Conservation (phyloP, 345 rosid genomes). For the Citrus reticulata region DNA sequence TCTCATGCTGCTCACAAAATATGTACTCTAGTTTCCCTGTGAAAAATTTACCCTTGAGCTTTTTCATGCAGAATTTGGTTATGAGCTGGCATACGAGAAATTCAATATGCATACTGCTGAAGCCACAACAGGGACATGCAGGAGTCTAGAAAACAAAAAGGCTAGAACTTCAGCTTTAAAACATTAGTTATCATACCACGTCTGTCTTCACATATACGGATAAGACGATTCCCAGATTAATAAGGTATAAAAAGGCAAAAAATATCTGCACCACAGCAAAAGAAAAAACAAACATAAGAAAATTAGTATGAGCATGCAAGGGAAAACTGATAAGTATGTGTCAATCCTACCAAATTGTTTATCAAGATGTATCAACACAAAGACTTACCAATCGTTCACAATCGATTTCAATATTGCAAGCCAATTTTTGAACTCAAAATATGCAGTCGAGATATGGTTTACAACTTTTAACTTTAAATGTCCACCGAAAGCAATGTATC, state of each 20-base stretch:
- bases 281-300: background rate
- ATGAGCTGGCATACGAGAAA: background rate
- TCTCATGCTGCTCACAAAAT: background rate
- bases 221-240: slow-evolving; percentile 67
- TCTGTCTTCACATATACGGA: slow-evolving; percentile 70
- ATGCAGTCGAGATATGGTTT: background rate
- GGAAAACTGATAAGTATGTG: background rate
- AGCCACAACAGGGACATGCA: background rate
- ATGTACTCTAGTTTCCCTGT: background rate
- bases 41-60: background rate
- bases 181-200: slow-evolving; percentile 46
- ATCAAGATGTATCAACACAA: background rate
- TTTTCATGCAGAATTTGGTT: background rate
- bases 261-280: slow-evolving; percentile 53
- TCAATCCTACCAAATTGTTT: background rate
- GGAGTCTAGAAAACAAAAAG: background rate
- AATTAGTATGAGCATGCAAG: background rate
- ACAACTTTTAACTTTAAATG: background rate
- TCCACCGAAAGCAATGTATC: no score
- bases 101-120: background rate
- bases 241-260: slow-evolving; percentile 70
- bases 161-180: background rate
- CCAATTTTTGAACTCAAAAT: no score
- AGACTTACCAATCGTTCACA: background rate
- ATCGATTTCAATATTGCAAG: background rate